phyloP scores from a whole-genome alignment of 768 basidiomycete species.

The Cystofilobasidium capitatum region DNA sequence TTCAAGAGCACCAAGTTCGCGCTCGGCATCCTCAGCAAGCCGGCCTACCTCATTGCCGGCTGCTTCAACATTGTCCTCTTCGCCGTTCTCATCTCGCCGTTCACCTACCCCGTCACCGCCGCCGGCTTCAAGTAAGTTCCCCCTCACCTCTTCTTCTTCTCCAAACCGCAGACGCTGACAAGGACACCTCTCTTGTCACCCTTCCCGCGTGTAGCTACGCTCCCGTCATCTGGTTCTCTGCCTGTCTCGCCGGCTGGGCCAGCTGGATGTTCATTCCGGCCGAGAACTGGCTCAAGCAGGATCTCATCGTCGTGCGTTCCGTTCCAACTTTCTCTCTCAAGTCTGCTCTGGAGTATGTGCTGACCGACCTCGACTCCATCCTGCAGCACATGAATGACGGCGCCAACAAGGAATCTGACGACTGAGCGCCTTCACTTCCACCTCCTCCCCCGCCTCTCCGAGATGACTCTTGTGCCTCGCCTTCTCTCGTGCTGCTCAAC shows the following conservation, averaged over 20 bases:
- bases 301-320: neutral
- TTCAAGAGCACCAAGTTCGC: constrained; percentile 67
- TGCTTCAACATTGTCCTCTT: constrained; percentile 68
- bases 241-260: neutral
- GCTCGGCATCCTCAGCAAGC: constrained; percentile 56
- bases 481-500: too few species aligned
- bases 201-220: neutral
- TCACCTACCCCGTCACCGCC: constrained; percentile 70
- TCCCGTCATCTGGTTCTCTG: neutral
- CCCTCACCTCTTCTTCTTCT: constrained; percentile 34
- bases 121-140: constrained; percentile 72
- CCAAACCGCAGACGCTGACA: too few species aligned
- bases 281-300: neutral
- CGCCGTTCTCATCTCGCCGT: constrained; percentile 62
- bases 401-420: neutral
- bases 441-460: too few species aligned
- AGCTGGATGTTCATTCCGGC: neutral
- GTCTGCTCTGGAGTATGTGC: neutral
- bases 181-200: neutral
- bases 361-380: neutral
- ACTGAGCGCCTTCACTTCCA: neutral
- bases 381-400: neutral
- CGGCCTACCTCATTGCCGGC: constrained; percentile 48
- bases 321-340: neutral
- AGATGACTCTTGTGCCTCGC: too few species aligned